Conservation (phyloP, 257 asterid species). For the Solanum okadae region DNA sequence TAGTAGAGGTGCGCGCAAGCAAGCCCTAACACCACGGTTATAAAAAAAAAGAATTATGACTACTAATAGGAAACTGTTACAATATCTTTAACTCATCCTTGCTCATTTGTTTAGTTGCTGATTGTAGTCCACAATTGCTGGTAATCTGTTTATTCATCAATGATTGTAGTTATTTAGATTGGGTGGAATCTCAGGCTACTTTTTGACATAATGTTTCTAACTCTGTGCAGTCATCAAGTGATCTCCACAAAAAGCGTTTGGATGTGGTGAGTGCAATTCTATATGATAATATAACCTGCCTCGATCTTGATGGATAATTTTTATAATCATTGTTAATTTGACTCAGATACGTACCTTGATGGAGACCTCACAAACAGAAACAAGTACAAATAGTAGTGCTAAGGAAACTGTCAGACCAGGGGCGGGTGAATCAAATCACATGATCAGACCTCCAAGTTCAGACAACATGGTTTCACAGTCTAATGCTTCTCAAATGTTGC, state of each 20-base stretch:
- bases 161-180: background rate
- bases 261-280: slow-evolving; percentile 51
- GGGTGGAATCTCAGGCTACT: background rate
- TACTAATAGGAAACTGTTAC: background rate
- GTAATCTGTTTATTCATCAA: background rate
- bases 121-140: background rate
- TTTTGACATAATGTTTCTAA: slow-evolving; percentile 11
- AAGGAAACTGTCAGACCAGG: slow-evolving; percentile 49
- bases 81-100: background rate
- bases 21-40: background rate
- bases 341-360: slow-evolving; percentile 46
- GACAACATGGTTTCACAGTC: slow-evolving; percentile 69
- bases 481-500: slow-evolving; percentile 57
- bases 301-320: background rate
- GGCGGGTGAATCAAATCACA: slow-evolving; percentile 33
- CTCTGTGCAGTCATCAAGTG: slow-evolving; percentile 59
- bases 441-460: slow-evolving; percentile 63
- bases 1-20: background rate
- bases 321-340: slow-evolving; percentile 4
- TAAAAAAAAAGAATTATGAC: background rate
- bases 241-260: slow-evolving; percentile 72
- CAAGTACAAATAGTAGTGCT: slow-evolving; percentile 25
- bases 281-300: background rate
- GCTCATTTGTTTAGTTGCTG: background rate
- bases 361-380: slow-evolving; percentile 54